Base-by-base conservation (phyloP, 257 asterid species). In the Thymus mandschuricus region DNA sequence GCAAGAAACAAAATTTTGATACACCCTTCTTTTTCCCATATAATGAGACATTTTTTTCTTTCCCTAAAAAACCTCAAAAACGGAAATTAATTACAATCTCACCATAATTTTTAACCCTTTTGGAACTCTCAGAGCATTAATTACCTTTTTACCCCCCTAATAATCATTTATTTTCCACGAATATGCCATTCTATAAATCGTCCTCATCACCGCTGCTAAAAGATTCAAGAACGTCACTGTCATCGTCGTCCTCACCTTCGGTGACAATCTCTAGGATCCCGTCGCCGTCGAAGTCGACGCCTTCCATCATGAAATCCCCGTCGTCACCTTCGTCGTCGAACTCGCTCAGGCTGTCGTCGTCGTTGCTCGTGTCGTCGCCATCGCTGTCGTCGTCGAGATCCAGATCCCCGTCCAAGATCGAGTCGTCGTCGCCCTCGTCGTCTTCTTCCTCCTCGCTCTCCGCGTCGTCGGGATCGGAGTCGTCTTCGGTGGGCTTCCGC, bases 401-500 rank as follows among this genome's bases (percentile, higher is more conserved):
- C 8, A 86, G 76, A 75, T 84, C 93, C 3, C 77, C 88, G 40
- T 83, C 96, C 80, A 86, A 55, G 56, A 85, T 74, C 2, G 82
- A 81, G 55, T 91, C 97, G 41, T 87, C 96, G 5, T 85, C 97
- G 1, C 86, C 96, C 3, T 84, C 98, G 5, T 93, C 98, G 0
- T 89, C 97, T 3, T 87, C 97, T 0, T 89, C 98, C 46, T 90
- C 96, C 45, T 89, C 98, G 33, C 84, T 92, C 78, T 86, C 99
- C 1, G 95, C 99, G 64, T 91, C 99, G 78, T 95, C 99, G 0
- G 98, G 99, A 74, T 95, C 99, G 0, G 99, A 95, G 63, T 95
- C 99, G 61, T 92, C 99, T 50, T 95, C 99, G 0, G 95, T 89
- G 2, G 95, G 93, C 84, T 86, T 89, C 60, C 98, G 85, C 51